Evolutionary conservation across 164 flowering plant genomes (phyloP).

Genomic region (Paratinospora sagittata): DNA sequence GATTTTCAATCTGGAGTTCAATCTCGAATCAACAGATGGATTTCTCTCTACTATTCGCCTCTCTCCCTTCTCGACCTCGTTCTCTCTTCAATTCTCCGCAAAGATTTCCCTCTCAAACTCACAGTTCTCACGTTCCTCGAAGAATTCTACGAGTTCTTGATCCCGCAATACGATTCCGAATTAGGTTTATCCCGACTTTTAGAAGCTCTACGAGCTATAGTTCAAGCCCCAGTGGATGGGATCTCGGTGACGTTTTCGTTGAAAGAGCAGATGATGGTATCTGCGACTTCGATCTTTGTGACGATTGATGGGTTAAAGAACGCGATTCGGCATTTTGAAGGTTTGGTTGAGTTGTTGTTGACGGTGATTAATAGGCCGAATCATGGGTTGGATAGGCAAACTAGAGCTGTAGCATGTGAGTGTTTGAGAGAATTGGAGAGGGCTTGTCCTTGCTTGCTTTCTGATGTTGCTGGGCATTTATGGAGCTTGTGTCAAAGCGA

Average conservation of each 20-base stretch:
- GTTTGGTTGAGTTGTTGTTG: constrained; percentile 55
- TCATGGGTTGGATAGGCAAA: constrained; percentile 74
- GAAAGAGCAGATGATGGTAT: constrained; percentile 66
- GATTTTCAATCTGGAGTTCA: constrained; percentile 54
- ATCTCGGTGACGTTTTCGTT: constrained; percentile 33
- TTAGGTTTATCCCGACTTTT: constrained; percentile 31
- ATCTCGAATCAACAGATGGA: constrained; percentile 38
- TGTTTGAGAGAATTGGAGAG: constrained; percentile 81
- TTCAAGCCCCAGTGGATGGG: constrained; percentile 61
- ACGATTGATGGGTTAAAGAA: constrained; percentile 13
- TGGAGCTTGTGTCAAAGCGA: constrained; percentile 85
- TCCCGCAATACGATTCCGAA: constrained; percentile 15
- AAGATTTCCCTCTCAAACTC: constrained; percentile 49
- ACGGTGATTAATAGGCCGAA: constrained; percentile 72
- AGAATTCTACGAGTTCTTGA: constrained; percentile 21
- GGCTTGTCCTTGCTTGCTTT: constrained; percentile 57
- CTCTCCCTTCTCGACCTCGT: constrained; percentile 46
- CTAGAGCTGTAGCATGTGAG: constrained; percentile 72
- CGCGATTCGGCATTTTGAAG: constrained; percentile 24
- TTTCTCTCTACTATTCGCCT: constrained; percentile 23
- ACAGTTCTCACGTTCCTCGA: constrained; percentile 57
- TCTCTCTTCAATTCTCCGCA: constrained; percentile 47
- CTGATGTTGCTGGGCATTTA: constrained; percentile 57
- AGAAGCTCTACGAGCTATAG: constrained; percentile 44
- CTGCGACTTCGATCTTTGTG: constrained; percentile 54